Conservation (phyloP, 768 basidiomycete species). For the Boletus tomentosulus region DNA sequence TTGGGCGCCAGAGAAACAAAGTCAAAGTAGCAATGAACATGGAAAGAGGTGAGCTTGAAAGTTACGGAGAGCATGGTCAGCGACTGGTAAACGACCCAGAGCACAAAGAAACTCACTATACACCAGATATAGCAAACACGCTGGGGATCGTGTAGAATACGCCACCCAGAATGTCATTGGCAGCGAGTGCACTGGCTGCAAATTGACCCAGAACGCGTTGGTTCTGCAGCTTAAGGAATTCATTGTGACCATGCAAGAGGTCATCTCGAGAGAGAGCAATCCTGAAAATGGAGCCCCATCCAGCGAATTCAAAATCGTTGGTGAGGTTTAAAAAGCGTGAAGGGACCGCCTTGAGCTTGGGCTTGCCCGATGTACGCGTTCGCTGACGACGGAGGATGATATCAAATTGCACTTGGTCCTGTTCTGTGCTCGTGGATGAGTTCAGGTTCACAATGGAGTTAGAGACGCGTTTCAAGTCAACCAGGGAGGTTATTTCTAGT, state of each 20-base stretch:
- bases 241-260: slow-evolving; percentile 29
- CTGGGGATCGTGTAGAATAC: slow-evolving; percentile 69
- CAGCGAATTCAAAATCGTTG: slow-evolving; percentile 68
- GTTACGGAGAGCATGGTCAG: background rate
- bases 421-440: slow-evolving; percentile 11
- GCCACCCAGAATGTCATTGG: slow-evolving; percentile 63
- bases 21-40: slow-evolving; percentile 59
- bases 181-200: slow-evolving; percentile 61
- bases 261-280: slow-evolving; percentile 46
- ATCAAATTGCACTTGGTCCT: slow-evolving; percentile 46
- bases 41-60: slow-evolving; percentile 60
- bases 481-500: background rate
- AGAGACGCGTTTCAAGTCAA: background rate
- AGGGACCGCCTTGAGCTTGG: slow-evolving; percentile 39
- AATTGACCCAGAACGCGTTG: slow-evolving; percentile 54
- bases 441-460: too few relatives aligned
- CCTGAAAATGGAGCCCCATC: slow-evolving; percentile 56
- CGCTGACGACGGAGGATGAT: slow-evolving; percentile 60
- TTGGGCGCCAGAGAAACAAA: slow-evolving; percentile 67
- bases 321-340: slow-evolving; percentile 61
- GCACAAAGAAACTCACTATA: slow-evolving; percentile 48
- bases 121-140: slow-evolving; percentile 53
- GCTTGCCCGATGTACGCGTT: slow-evolving; percentile 40
- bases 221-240: slow-evolving; percentile 29
- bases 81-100: background rate